Evolutionary conservation across 345 rosid genomes (phyloP), one percentile per base, ranked within the genome.

Genomic region (Punica granatum): DNA sequence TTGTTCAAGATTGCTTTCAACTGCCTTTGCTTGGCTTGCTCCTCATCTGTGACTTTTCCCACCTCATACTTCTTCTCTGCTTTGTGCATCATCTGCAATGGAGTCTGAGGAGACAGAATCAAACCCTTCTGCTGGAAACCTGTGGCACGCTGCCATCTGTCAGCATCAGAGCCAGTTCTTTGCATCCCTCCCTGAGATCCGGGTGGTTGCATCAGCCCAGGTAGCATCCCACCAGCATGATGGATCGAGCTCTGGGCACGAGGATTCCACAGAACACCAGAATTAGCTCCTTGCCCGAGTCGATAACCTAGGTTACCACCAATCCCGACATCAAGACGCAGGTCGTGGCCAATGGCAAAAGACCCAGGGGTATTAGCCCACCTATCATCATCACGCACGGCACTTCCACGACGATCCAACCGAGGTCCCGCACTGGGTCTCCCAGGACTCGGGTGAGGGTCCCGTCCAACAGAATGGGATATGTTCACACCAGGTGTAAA

Each of bases 31-130:
- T 95, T 95, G 25, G 90, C 80, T 67, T 83, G 67, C 75, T 92
- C 97, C 84, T 82, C 98, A 76, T 85, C 96, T 4, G 89, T 21
- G 67, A 85, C 79, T 69, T 84, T 84, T 72, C 94, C 94, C 56
- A 95, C 90, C 79, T 95, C 90, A 74, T 92, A 92, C 74, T 88
- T 95, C 67, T 60, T 95, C 77, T 92, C 97, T 32, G 99, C 98
- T 81, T 70, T 86, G 84, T 95, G 99, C 97, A 95, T 95, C 74
- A 69, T 70, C 85, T 81, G 90, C 68, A 81, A 76, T 37, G 94
- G 97, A 75, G 97, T 78, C 42, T 85, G 90, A 7, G 98, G 97
- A 66, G 93, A 94, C 69, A 95, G 86, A 80, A 94, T 80, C 60
- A 92, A 77, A 56, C 99, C 98, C 77, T 70, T 88, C 67, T 82